These are phyloP conservation scores for Phylloporus sp. DNA, from an alignment of 768 basidiomycete species.

Conservation along the genomic window DNA sequence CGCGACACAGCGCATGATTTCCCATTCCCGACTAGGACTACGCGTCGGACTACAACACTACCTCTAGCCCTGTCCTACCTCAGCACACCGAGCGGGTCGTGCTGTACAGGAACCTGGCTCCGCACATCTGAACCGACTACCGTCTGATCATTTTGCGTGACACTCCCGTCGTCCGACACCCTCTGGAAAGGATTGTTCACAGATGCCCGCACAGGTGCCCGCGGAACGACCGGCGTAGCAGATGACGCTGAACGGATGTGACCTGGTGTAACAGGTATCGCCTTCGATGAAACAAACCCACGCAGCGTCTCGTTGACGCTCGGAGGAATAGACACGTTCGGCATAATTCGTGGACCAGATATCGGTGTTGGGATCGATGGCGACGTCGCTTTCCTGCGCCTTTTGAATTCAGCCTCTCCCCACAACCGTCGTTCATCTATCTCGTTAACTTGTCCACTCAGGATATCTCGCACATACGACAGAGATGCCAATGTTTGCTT, in stretches of 20 bases:
- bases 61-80: constrained; percentile 10
- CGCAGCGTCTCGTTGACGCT: constrained; percentile 22
- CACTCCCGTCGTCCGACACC: constrained; percentile 9
- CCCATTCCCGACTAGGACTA: constrained; percentile 10
- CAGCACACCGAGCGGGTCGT: constrained; percentile 29
- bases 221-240: constrained; percentile 4
- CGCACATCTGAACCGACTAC: constrained; percentile 6
- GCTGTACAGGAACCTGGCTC: constrained; percentile 13
- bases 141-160: not conserved
- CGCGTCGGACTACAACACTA: not conserved
- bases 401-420: constrained; percentile 45
- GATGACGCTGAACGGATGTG: constrained; percentile 18
- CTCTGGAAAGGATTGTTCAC: constrained; percentile 30
- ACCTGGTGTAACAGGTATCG: constrained; percentile 1
- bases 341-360: constrained; percentile 13
- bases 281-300: constrained; percentile 17
- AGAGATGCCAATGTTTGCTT: constrained; percentile 71
- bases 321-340: constrained; percentile 8
- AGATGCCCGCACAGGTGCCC: constrained; percentile 24
- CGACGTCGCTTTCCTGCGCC: constrained; percentile 31
- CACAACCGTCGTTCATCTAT: constrained; percentile 66
- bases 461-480: constrained; percentile 70
- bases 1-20: constrained; percentile 19
- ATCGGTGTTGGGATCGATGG: constrained; percentile 22
- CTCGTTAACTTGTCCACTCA: constrained; percentile 47